These are phyloP conservation scores for Sugiyamaella floridensis DNA, from an alignment of 805 yeast species.

Conservation along the genomic window DNA sequence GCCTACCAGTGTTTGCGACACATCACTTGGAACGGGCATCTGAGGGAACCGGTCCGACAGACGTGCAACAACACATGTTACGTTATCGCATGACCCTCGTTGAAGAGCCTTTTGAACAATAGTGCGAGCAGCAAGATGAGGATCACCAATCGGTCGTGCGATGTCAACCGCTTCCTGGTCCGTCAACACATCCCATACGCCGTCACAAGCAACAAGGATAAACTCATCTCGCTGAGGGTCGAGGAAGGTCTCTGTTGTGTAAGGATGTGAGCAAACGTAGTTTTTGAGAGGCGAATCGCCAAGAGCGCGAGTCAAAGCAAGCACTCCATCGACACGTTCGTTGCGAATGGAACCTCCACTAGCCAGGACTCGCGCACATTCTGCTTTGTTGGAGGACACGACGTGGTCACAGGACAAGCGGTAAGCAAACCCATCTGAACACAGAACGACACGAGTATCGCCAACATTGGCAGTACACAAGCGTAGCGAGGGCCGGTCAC, in stretches of 20 bases:
- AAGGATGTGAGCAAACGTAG: constrained; percentile 81
- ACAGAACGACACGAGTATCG: constrained; percentile 77
- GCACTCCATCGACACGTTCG: constrained; percentile 86
- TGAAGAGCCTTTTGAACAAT: constrained; percentile 69
- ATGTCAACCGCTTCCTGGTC: constrained; percentile 80
- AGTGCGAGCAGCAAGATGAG: constrained; percentile 57
- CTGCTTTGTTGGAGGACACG: constrained; percentile 52
- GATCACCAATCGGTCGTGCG: constrained; percentile 45
- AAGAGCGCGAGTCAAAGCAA: constrained; percentile 87
- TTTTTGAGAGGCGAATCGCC: constrained; percentile 89
- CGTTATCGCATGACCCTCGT: constrained; percentile 77
- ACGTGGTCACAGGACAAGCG: constrained; percentile 80
- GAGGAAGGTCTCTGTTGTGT: constrained; percentile 65
- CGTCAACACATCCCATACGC: constrained; percentile 88
- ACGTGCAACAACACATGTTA: constrained; percentile 82
- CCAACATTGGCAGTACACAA: constrained; percentile 94
- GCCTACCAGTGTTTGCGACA: not conserved
- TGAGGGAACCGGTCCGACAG: constrained; percentile 28
- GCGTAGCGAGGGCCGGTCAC: not conserved
- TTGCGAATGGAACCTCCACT: constrained; percentile 83
- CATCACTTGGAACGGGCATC: not conserved
- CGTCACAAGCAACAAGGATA: constrained; percentile 90
- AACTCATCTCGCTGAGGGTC: constrained; percentile 56
- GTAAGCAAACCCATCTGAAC: constrained; percentile 59
- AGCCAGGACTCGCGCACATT: constrained; percentile 63